These are phyloP conservation scores for Epichloe coenophiala DNA, from an alignment of 2,329 filamentous ascomycete genomes.

Conservation along the genomic window DNA sequence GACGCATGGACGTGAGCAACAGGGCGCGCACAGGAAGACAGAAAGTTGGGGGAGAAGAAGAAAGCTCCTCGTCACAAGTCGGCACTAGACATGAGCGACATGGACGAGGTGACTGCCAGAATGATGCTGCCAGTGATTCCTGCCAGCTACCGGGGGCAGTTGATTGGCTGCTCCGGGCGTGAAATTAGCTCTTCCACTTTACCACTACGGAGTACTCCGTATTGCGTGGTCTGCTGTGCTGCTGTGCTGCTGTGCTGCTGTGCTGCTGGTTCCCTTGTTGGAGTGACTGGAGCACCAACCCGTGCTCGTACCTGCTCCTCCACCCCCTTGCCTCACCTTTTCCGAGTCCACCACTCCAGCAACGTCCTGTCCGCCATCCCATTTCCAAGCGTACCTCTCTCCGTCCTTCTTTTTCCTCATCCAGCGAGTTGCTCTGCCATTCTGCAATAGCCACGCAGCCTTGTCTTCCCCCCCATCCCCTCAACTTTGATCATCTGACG, in stretches of 20 bases:
- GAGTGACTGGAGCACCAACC: not conserved
- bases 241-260: too few relatives aligned
- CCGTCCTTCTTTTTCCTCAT: conserved; percentile 6
- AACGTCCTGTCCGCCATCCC: conserved; percentile 5
- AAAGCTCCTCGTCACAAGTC: too few relatives aligned
- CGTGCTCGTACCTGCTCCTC: conserved; percentile 5
- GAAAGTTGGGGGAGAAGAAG: too few relatives aligned
- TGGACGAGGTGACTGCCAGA: not conserved
- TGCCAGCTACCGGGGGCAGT: not conserved
- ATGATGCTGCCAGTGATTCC: not conserved
- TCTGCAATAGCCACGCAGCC: conserved; percentile 2
- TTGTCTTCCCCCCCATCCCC: conserved; percentile 4
- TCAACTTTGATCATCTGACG: conserved; percentile 5
- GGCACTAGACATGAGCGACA: too few relatives aligned
- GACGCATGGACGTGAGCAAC: too few relatives aligned
- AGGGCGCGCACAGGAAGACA: too few relatives aligned
- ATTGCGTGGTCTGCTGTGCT: not conserved
- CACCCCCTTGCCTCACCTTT: conserved; percentile 2
- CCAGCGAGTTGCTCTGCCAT: conserved; percentile 5
- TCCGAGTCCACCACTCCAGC: conserved; percentile 1
- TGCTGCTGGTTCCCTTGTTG: not conserved
- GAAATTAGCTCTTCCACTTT: conserved; percentile 9
- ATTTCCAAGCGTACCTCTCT: conserved; percentile 5
- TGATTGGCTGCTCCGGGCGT: conserved; percentile 7
- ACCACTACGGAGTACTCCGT: not conserved